Conservation (phyloP, 345 rosid species). For the Salix brachista region DNA sequence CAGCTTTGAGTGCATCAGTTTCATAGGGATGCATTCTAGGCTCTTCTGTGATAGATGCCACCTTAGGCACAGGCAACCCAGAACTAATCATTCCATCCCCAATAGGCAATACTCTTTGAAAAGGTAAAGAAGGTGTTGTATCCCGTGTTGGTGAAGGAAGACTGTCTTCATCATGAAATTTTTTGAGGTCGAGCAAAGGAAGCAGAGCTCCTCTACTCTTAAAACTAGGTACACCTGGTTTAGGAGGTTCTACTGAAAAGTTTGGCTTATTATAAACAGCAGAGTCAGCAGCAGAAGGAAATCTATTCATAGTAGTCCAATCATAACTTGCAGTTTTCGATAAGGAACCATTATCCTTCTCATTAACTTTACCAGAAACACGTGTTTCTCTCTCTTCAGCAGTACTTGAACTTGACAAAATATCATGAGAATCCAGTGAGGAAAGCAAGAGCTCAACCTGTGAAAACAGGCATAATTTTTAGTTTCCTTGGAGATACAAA, state of each 20-base stretch:
- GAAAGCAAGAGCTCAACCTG: conserved; percentile 60
- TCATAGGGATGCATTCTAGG: conserved; percentile 58
- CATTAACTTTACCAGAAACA: conserved; percentile 16
- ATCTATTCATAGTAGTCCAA: conserved; percentile 14
- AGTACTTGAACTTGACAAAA: conserved; percentile 18
- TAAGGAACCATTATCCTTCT: conserved; percentile 30
- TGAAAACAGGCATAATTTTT: conserved; percentile 17
- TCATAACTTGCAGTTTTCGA: conserved; percentile 23
- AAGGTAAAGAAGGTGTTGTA: conserved; percentile 47
- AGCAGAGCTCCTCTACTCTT: conserved; percentile 52
- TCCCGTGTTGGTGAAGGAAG: conserved; percentile 95
- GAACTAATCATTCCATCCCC: conserved; percentile 41
- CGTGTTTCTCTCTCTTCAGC: conserved; percentile 32
- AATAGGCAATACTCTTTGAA: conserved; percentile 27
- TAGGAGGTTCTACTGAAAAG: conserved; percentile 33
- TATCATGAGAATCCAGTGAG: conserved; percentile 27
- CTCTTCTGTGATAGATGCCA: conserved; percentile 28
- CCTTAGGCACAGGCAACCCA: conserved; percentile 30
- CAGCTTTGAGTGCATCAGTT: conserved; percentile 67
- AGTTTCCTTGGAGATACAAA: conserved; percentile 15
- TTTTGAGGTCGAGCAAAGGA: conserved; percentile 90
- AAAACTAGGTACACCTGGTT: conserved; percentile 33
- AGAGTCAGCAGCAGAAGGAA: conserved; percentile 19
- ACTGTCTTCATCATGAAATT: conserved; percentile 88
- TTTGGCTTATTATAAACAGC: conserved; percentile 29